Base-by-base conservation (phyloP, 2,329 filamentous ascomycete species). In the Epichloe glyceriae region DNA sequence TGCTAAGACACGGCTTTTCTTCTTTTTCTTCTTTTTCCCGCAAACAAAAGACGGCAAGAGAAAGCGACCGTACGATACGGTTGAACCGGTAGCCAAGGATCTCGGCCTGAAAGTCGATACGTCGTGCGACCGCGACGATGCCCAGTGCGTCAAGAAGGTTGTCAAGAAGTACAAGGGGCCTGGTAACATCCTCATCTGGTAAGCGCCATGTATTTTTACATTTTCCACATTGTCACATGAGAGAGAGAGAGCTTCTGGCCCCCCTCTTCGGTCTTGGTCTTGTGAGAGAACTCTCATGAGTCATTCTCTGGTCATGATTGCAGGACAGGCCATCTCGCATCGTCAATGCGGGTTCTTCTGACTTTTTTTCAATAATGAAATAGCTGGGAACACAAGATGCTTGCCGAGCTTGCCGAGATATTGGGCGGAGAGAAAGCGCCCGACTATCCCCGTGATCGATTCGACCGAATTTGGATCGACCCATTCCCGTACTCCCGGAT, bases 181-280 rank as follows among this genome's bases (percentile, higher is more conserved):
- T 0, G 76, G 76, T 2, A 83, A 83, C 55, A 75, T 83, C 45
- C 61, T 83, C 43, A 75, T 83, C 52, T 80, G 70, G 70, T 71
- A 56, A 49, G 65, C 1, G 8, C 2, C n/a, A 11, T 5, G 8
- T 41, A 20, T n/a, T 14, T 38, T 38, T n/a, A 6, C 37, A 38
- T 12, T n/a, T 14, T 38, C n/a, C 7, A 6, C 37, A 38, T 12
- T n/a, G 4, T 38, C 4, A 11, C 8, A 30, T 10, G 30, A 30
- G 1, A 11, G 30, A 30, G 30, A 30, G 1, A 11, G 30, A 30
- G 30, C 3, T 30, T 30, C 30, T 4, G 22, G 5, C 1, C 7
- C 26, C 26, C 26, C 26, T 6, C 2, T 22, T 8, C 26, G 7
- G 8, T 30, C 30, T 30, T 11, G 30, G 30, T 30, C 10, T 30